Base-by-base conservation (phyloP, 2,329 filamentous ascomycete genomes). In the Hirsutella rhossiliensis region DNA sequence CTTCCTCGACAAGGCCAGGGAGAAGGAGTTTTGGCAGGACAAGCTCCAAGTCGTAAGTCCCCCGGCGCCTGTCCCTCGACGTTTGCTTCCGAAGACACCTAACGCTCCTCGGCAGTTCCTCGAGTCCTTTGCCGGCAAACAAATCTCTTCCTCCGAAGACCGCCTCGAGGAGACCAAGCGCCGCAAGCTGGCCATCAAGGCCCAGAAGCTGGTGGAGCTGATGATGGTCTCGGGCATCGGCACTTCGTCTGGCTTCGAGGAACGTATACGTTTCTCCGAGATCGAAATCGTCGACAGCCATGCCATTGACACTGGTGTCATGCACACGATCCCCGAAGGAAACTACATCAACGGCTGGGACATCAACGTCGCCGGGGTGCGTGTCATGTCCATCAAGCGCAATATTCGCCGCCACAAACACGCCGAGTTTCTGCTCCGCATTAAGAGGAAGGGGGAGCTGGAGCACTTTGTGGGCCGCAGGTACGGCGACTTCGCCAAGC, bases 11-110 rank as follows among this genome's bases (percentile, higher is more conserved):
- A 87, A 94, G 71, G 92, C 92, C 19, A 84, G 80, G 58, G 92
- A 98, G 74, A 95, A 97, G 75, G 92, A 98, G 66, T 98, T 98
- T 58, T 98, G 92, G 92, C 92, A 98, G 67, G 88, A 97, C 61
- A 97, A 94, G 63, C 71, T 98, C 48, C 92, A 98, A 70, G 78
- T 89, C 59, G 87, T 94, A 67, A 54, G 84, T 80, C 38, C 20
- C 31, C 27, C 32, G 17, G 31, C 36, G 4, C 23, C 11, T 36
- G n/a, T 12, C 28, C 18, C 27, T 23, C 23, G 4, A 23, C 23
- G 23, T 4, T 31, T 43, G 36, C 29, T 30, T 31, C 20, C 28
- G 19, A 17, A 15, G 23, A 23, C 23, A 23, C 7, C 31, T 43
- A 15, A 45, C 40, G 37, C 32, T 9, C 17, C 17, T 3, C 13